phyloP scores from a whole-genome alignment of 169 alveolate genomes.

The Cryptosporidium andersoni region DNA sequence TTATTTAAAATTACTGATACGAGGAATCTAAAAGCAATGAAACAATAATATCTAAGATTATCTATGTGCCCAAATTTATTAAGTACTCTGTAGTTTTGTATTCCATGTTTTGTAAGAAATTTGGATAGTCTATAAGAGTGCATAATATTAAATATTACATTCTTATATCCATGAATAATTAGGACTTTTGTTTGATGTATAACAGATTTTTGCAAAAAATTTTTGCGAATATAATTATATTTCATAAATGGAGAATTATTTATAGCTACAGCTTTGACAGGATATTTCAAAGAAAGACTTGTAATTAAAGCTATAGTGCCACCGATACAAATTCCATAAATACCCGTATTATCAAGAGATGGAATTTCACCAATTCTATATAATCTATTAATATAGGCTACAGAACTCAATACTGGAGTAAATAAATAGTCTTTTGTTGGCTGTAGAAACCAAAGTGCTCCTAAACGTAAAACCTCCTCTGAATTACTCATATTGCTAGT shows the following conservation, averaged over 20 bases:
- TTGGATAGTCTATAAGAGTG: slow-evolving; percentile 23
- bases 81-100: neutral
- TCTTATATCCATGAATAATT: slow-evolving; percentile 15
- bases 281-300: neutral
- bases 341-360: slow-evolving; percentile 29
- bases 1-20: too few relatives aligned
- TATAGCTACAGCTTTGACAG: slow-evolving; percentile 26
- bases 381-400: slow-evolving; percentile 44
- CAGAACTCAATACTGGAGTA: slow-evolving; percentile 62
- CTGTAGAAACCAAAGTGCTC: neutral
- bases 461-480: neutral
- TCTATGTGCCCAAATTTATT: too few relatives aligned
- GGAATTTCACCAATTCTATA: slow-evolving; percentile 45
- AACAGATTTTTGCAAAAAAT: neutral
- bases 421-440: slow-evolving; percentile 31
- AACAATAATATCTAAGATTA: too few relatives aligned
- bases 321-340: slow-evolving; percentile 62
- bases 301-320: slow-evolving; percentile 10
- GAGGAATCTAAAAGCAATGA: too few relatives aligned
- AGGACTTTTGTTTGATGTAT: slow-evolving; percentile 12
- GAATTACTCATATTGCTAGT: neutral
- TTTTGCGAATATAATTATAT: neutral
- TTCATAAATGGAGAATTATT: slow-evolving; percentile 18
- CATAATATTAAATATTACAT: slow-evolving; percentile 2
- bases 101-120: slow-evolving; percentile 6